Conservation (phyloP, 1,284 basidiomycete genomes). For the Marasmius sp. region DNA sequence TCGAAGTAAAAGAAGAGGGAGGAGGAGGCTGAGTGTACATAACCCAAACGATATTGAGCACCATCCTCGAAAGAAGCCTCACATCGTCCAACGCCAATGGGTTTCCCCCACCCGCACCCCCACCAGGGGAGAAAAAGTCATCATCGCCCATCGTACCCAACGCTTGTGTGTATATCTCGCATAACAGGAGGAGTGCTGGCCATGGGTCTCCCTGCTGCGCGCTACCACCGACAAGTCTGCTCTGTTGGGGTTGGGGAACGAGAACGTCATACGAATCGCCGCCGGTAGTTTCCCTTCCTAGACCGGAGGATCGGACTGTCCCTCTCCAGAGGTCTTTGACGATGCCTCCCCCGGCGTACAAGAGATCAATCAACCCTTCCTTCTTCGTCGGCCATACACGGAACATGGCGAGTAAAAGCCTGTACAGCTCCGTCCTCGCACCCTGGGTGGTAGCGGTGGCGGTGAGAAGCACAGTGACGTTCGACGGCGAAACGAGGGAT, state of each 20-base stretch:
- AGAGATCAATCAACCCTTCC: conserved; percentile 1
- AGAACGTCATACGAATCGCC: background rate
- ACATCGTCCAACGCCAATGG: conserved; percentile 87
- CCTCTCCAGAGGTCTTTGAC: conserved; percentile 14
- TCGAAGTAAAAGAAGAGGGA: background rate
- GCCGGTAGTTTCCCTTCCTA: conserved; percentile 5
- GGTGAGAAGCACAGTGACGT: conserved; percentile 52
- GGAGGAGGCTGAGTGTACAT: conserved; percentile 63
- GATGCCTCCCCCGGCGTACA: conserved; percentile 6
- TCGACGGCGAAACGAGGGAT: conserved; percentile 45
- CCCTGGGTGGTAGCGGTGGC: conserved; percentile 35
- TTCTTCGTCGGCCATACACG: conserved; percentile 52
- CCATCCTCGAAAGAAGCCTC: conserved; percentile 60
- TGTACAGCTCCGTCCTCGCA: conserved; percentile 42
- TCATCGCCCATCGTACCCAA: conserved; percentile 94
- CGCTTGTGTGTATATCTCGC: conserved; percentile 83
- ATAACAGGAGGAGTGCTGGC: conserved; percentile 77
- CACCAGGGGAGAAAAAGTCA: conserved; percentile 78
- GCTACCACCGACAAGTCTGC: too few species aligned
- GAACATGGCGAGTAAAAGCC: conserved; percentile 54
- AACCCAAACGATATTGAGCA: conserved; percentile 79
- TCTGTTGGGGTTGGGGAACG: background rate
- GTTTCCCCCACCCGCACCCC: conserved; percentile 43
- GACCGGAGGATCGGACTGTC: conserved; percentile 7
- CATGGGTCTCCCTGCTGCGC: conserved; percentile 41